Conservation (phyloP, 768 basidiomycete species). For the Boletales sp. region DNA sequence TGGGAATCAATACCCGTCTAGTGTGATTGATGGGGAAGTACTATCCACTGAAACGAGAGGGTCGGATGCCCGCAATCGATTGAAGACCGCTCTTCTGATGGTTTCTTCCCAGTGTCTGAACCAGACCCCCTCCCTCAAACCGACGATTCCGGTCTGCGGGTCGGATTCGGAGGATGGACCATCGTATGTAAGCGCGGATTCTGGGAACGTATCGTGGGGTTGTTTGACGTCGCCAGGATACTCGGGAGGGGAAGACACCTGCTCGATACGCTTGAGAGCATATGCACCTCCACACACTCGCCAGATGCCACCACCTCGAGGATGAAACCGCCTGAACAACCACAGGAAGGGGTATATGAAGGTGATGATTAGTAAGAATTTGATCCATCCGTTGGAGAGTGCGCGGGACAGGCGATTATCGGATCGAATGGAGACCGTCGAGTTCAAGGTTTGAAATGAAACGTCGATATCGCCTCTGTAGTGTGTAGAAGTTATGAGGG, state of each 20-base stretch:
- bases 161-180: conserved; percentile 26
- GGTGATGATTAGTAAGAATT: conserved; percentile 61
- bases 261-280: conserved; percentile 50
- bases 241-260: conserved; percentile 13
- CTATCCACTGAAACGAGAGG: conserved; percentile 34
- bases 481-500: conserved; percentile 37
- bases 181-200: conserved; percentile 7
- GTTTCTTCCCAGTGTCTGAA: conserved; percentile 71
- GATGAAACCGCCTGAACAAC: conserved; percentile 69
- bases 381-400: conserved; percentile 69
- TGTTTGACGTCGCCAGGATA: conserved; percentile 1
- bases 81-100: conserved; percentile 57
- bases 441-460: conserved; percentile 43
- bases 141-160: conserved; percentile 39
- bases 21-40: conserved; percentile 10
- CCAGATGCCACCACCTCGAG: conserved; percentile 71
- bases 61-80: conserved; percentile 32
- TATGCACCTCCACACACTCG: conserved; percentile 74
- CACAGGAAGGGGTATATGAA: conserved; percentile 79
- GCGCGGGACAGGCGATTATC: conserved; percentile 61
- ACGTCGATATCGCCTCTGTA: conserved; percentile 41
- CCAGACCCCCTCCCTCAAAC: conserved; percentile 74
- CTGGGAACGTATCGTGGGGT: conserved; percentile 4
- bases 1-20: conserved; percentile 25
- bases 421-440: conserved; percentile 62